Evolutionary conservation across 139 green algal genomes (phyloP), one percentile per base, ranked within the genome.

Genomic region (Pseudopediastrum boryanum): DNA sequence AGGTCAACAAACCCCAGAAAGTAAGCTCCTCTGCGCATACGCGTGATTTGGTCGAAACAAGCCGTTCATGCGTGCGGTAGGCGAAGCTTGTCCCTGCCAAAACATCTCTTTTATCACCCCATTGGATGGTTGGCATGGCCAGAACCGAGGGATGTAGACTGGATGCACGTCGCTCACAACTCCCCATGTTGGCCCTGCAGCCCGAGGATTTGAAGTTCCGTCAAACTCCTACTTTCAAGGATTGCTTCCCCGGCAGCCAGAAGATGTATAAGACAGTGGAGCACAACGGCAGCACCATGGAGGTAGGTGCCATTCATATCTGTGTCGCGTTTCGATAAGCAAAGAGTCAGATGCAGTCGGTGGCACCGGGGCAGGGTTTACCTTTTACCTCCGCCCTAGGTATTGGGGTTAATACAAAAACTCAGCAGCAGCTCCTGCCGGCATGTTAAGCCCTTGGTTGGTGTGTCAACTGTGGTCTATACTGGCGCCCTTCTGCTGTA

Each of bases 231-330:
- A 87, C 83, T 0, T 90, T 97, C 65, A 76, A 87, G 16, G 94
- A 97, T 62, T 96, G 93, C 85, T 97, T 93, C 83, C 94, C 94
- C 0, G 78, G 64, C 27, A 92, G 81, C 75, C 83, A 86, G 51
- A 97, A 97, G 82, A 48, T 83, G 12, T 92, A 95, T 77, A 91
- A 87, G 41, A 77, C 88, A 41, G 84, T 95, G 5, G 70, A 90
- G 46, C 86, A 94, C 75, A 51, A 92, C 6, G 90, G 82, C 21
- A 54, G 56, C 2, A 44, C 39, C 4, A 71, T 94, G 29, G 63
- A 82, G 84, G 91, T 90, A n/a, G n/a, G n/a, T n/a, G n/a, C n/a
- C n/a, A n/a, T n/a, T n/a, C n/a, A n/a, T n/a, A n/a, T n/a, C n/a
- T n/a, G n/a, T n/a, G n/a, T n/a, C n/a, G n/a, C n/a, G n/a, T n/a